These are phyloP conservation scores for Quercus wislizeni DNA, from an alignment of 306 rosid genomes.

Conservation along the genomic window DNA sequence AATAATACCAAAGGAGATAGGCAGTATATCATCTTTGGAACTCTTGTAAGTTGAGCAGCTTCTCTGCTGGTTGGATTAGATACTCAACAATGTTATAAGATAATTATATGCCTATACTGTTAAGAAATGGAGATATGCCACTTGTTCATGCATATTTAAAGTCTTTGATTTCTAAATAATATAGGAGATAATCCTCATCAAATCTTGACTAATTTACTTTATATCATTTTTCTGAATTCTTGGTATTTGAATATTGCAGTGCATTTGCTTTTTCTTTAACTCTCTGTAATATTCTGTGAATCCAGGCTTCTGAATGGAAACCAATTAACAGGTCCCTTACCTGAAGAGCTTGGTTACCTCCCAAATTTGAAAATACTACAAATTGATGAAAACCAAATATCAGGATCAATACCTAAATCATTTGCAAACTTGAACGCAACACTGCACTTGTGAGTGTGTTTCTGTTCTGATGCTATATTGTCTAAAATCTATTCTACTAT, in stretches of 20 bases:
- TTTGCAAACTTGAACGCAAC: conserved; percentile 30
- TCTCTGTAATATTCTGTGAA: not conserved
- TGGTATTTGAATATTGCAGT: not conserved
- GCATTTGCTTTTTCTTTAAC: not conserved
- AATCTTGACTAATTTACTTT: not conserved
- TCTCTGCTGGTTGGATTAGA: not conserved
- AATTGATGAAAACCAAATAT: conserved; percentile 39
- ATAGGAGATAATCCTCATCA: not conserved
- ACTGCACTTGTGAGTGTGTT: conserved; percentile 40
- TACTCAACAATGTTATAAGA: not conserved
- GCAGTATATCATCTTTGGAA: conserved; percentile 40
- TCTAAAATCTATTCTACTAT: not conserved
- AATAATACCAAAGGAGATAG: conserved; percentile 50
- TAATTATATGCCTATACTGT: not conserved
- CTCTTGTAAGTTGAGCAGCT: conserved; percentile 39
- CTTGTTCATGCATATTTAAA: no score
- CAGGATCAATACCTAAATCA: conserved; percentile 50
- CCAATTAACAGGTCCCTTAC: conserved; percentile 40
- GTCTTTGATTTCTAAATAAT: no score
- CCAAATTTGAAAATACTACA: conserved; percentile 37
- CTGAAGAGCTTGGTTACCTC: conserved; percentile 49
- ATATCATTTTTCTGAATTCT: not conserved
- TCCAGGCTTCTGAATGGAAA: conserved; percentile 56
- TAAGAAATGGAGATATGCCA: not conserved
- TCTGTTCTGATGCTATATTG: not conserved